Percentiles rank a stretch among this genome's conserved stretches.
Evolutionary conservation across 2,329 filamentous ascomycete genomes (phyloP).

Genomic region (Intubia oerlemansii): DNA sequence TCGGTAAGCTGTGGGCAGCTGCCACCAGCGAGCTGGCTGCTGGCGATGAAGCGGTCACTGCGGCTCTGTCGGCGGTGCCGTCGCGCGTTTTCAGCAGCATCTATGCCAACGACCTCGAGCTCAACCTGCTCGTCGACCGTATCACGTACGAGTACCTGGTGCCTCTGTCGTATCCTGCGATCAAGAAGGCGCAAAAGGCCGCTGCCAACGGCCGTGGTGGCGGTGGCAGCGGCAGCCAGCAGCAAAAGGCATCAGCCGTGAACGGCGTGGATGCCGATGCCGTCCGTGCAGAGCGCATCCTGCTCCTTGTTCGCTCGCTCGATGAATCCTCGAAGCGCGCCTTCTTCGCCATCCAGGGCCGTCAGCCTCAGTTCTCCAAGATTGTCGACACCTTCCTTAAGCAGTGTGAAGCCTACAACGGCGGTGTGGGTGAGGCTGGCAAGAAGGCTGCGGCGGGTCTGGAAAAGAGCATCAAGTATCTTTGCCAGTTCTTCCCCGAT

Average conservation of each 20-base stretch:
- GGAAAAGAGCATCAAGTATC: conserved; percentile 48
- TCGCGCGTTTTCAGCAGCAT: conserved; percentile 69
- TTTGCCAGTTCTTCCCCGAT: conserved; percentile 61
- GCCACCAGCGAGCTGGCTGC: conserved; percentile 69
- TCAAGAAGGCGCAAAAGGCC: conserved; percentile 41
- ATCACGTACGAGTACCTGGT: conserved; percentile 74
- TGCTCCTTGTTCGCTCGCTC: conserved; percentile 61
- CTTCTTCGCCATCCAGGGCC: conserved; percentile 67
- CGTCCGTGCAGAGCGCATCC: conserved; percentile 63
- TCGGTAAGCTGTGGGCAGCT: conserved; percentile 85
- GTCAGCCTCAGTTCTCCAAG: conserved; percentile 53
- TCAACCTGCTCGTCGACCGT: conserved; percentile 66
- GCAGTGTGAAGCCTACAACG: conserved; percentile 77
- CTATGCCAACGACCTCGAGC: conserved; percentile 74
- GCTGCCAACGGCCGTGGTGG: conserved; percentile 27
- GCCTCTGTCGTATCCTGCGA: conserved; percentile 67
- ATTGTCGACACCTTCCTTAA: conserved; percentile 59
- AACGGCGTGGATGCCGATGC: conserved; percentile 43
- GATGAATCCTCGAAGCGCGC: conserved; percentile 63
- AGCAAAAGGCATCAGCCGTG: conserved; percentile 1
- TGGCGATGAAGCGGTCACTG: conserved; percentile 54
- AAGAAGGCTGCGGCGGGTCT: conserved; percentile 50
- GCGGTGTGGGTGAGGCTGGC: conserved; percentile 57
- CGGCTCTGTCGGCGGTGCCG: conserved; percentile 63
- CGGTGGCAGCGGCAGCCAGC: conserved; percentile 1